phyloP scores from a whole-genome alignment of 345 rosid genomes.

The Mangifera indica region DNA sequence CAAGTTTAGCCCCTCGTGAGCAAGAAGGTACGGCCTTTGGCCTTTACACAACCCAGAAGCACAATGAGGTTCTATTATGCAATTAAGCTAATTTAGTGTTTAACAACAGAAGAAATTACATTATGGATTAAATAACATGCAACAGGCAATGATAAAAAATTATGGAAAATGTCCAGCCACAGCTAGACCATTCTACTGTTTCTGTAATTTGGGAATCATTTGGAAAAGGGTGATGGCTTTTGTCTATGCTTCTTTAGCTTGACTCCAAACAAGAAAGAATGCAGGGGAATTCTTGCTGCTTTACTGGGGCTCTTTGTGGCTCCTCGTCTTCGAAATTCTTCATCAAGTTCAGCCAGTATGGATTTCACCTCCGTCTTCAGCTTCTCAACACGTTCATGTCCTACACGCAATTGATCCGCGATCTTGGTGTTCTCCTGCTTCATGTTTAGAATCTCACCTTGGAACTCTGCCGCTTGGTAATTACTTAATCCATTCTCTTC shows the following conservation, averaged over 20 bases:
- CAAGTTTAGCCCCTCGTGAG: too few relatives aligned
- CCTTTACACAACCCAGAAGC: too few relatives aligned
- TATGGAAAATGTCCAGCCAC: constrained; percentile 22
- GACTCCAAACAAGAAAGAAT: constrained; percentile 89
- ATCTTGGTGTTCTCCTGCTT: constrained; percentile 81
- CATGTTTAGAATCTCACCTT: constrained; percentile 86
- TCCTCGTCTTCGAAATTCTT: constrained; percentile 37
- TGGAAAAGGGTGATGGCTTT: constrained; percentile 65
- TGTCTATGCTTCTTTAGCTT: constrained; percentile 57
- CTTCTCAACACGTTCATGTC: constrained; percentile 47
- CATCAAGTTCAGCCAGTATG: constrained; percentile 46
- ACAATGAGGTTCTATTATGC: not conserved
- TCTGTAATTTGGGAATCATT: constrained; percentile 51
- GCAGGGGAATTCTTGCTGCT: constrained; percentile 59
- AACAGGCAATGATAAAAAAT: not conserved
- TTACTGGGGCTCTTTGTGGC: constrained; percentile 21
- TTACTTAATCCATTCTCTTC: constrained; percentile 44
- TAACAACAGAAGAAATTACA: too few relatives aligned
- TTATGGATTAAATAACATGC: too few relatives aligned
- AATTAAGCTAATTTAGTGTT: not conserved
- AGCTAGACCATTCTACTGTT: constrained; percentile 37
- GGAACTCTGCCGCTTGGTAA: constrained; percentile 77
- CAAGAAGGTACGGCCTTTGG: too few relatives aligned
- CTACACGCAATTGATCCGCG: constrained; percentile 51
- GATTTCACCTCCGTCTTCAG: constrained; percentile 54